Base-by-base conservation (phyloP, 1,284 basidiomycete species). In the Sanghuangporus weigelae region DNA sequence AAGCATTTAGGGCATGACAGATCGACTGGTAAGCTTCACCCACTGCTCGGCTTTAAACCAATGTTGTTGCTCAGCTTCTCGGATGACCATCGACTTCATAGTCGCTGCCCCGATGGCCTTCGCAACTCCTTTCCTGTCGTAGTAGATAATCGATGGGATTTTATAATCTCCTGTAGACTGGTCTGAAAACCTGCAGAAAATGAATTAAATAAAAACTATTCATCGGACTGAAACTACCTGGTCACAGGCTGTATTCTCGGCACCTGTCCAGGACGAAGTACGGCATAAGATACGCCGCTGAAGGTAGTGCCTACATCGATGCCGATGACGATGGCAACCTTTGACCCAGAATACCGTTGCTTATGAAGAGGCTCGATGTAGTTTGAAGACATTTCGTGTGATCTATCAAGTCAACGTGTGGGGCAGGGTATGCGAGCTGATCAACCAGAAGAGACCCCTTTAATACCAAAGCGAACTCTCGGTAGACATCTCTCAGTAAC, bases 41-140 rank as follows among this genome's bases (percentile, higher is more conserved):
- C 72, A 89, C 87, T 90, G 77, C 71, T 91, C 89, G 7, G 81
- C 81, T 68, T 85, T 90, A 65, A 81, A 81, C 89, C 89, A 90
- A 12, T 76, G 79, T 42, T 90, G 84, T 69, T 90, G 86, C 71
- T 90, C 87, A 31, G 87, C 88, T 63, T 84, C 78, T 8, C 83
- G 81, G 31, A 78, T 66, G 56, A 84, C 77, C 11, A 81, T 77
- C n/a, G 79, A 78, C 46, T 75, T 81, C 44, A 90, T 87, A 59
- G 88, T 84, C 71, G 90, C 87, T 62, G 89, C 89, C 16, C 89
- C 89, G n/a, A 86, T 87, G 49, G 82, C 86, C 74, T 81, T 82
- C 77, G 90, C 79, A 63, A 74, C 77, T 8, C 87, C 87, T 53
- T 78, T 69, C 65, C 74, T 26, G 69, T 90, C 86, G 68, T 90